These are phyloP conservation scores for Nakaseomyces delphensis DNA, from an alignment of 1,139 yeast genomes.

Conservation along the genomic window DNA sequence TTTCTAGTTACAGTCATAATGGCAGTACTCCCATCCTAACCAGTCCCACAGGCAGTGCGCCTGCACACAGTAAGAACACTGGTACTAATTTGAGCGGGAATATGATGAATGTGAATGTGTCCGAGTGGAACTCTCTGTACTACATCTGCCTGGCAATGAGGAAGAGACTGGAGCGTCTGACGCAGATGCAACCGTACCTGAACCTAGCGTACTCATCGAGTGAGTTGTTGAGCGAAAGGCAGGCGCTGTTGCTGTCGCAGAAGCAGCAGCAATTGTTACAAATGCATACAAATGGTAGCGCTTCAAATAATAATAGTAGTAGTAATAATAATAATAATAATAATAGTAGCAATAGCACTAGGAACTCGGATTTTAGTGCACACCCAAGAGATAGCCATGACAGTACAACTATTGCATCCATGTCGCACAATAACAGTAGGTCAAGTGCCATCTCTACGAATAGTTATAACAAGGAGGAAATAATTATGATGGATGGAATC, in stretches of 20 bases:
- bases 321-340: neutral
- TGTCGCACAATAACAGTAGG: slow-evolving; percentile 13
- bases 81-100: slow-evolving; percentile 1
- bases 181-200: slow-evolving; percentile 66
- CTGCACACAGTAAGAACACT: neutral
- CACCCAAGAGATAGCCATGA: slow-evolving; percentile 17
- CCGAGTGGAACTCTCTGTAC: slow-evolving; percentile 62
- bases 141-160: slow-evolving; percentile 58
- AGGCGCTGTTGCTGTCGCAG: slow-evolving; percentile 51
- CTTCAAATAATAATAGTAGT: too few species aligned
- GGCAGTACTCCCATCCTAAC: neutral
- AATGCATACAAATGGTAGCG: slow-evolving; percentile 25
- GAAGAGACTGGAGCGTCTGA: slow-evolving; percentile 50
- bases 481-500: slow-evolving; percentile 17
- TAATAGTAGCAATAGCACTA: neutral
- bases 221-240: slow-evolving; percentile 62
- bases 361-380: slow-evolving; percentile 6
- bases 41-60: neutral
- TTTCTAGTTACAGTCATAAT: neutral
- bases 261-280: slow-evolving; percentile 30
- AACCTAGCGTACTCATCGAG: slow-evolving; percentile 53
- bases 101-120: slow-evolving; percentile 58
- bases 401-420: slow-evolving; percentile 8
- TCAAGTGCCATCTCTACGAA: slow-evolving; percentile 24
- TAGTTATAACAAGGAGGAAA: slow-evolving; percentile 19